These are phyloP conservation scores for Xerocomus amazonicus DNA, from an alignment of 1,284 basidiomycete species.

Conservation along the genomic window DNA sequence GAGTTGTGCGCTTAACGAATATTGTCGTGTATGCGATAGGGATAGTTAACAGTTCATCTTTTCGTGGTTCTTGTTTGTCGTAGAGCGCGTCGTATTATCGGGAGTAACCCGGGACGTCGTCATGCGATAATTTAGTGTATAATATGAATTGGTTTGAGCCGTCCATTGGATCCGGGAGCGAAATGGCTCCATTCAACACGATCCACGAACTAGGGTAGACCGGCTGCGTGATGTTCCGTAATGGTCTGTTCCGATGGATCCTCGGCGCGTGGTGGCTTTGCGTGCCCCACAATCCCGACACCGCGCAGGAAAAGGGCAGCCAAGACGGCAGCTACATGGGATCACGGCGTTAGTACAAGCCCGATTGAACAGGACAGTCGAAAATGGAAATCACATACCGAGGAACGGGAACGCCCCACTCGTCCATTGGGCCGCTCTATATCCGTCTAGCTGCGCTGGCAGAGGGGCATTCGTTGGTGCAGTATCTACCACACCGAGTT, in stretches of 20 bases:
- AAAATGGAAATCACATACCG: constrained; percentile 37
- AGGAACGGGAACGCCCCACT: constrained; percentile 56
- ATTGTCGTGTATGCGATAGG: background rate
- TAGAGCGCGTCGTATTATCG: background rate
- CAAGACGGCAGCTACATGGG: constrained; percentile 43
- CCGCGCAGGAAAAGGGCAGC: constrained; percentile 52
- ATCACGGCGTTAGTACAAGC: background rate
- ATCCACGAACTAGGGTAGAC: constrained; percentile 9
- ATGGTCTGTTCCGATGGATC: constrained; percentile 25
- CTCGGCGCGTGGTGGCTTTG: background rate
- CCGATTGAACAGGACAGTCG: background rate
- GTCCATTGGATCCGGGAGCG: background rate
- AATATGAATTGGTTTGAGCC: background rate
- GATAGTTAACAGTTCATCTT: background rate
- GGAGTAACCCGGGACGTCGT: background rate
- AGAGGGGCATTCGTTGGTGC: constrained; percentile 35
- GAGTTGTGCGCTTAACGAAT: background rate
- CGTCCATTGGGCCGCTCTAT: constrained; percentile 63
- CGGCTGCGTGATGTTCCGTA: constrained; percentile 6
- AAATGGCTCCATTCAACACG: background rate
- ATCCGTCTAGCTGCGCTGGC: constrained; percentile 45
- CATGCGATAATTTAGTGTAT: background rate
- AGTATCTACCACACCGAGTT: constrained; percentile 31
- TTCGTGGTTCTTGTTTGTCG: background rate
- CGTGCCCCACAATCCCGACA: constrained; percentile 56